A percentile compares a stretch with the other conserved stretches of the same genome.
phyloP scores from a whole-genome alignment of 108 stramenopile genomes.

The Pseudonitzschia pungens region DNA sequence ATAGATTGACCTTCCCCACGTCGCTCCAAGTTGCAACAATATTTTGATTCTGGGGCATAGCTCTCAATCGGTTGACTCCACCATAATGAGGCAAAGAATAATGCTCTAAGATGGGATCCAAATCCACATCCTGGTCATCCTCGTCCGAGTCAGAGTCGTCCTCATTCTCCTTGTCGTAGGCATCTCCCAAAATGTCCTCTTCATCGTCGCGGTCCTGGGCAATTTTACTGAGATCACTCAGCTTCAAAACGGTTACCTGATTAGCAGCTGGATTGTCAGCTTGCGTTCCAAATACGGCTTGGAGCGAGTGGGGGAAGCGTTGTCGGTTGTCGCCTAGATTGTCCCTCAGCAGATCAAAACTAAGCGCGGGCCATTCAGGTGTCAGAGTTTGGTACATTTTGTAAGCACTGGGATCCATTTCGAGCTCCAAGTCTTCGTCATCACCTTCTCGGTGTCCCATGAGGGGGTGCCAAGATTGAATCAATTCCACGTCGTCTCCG shows the following conservation, averaged over 20 bases:
- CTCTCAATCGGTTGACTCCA: constrained; percentile 93
- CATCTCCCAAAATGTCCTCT: constrained; percentile 72
- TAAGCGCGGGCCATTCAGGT: constrained; percentile 94
- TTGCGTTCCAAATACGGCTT: constrained; percentile 91
- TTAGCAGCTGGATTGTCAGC: constrained; percentile 79
- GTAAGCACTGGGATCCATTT: constrained; percentile 96
- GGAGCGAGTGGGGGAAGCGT: constrained; percentile 87
- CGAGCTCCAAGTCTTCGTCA: constrained; percentile 53
- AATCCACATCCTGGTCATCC: constrained; percentile 80
- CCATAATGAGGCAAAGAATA: constrained; percentile 79
- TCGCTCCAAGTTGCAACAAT: constrained; percentile 96
- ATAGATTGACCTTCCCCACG: constrained; percentile 83
- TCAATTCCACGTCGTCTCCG: constrained; percentile 24
- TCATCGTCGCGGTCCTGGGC: constrained; percentile 73
- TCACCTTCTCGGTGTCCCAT: constrained; percentile 24
- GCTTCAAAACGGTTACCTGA: constrained; percentile 80
- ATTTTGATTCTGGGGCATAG: constrained; percentile 86
- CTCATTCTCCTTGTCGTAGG: constrained; percentile 76
- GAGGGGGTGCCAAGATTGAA: constrained; percentile 57
- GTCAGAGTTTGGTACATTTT: constrained; percentile 94
- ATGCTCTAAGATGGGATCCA: constrained; percentile 89
- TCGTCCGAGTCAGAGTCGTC: constrained; percentile 52
- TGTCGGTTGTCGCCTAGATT: constrained; percentile 78
- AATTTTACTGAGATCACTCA: constrained; percentile 83
- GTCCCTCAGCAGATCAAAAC: constrained; percentile 92